These are phyloP conservation scores for Clarireedia hainanense DNA, from an alignment of 2,329 filamentous ascomycete genomes.

Conservation along the genomic window DNA sequence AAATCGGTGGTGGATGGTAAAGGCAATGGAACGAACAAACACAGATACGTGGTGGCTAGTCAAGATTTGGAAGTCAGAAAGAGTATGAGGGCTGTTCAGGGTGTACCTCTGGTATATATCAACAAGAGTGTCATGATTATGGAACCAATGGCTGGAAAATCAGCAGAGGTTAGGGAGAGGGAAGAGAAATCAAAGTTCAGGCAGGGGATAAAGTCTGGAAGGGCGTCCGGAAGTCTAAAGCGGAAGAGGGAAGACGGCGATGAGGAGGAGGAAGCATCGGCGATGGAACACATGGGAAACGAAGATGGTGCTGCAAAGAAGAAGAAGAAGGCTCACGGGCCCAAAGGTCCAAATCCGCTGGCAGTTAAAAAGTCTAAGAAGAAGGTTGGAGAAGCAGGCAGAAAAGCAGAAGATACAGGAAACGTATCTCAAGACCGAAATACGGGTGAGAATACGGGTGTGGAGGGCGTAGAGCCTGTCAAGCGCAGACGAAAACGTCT, in stretches of 20 bases:
- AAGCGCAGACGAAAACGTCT: conserved; percentile 35
- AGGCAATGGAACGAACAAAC: conserved; percentile 61
- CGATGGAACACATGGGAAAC: conserved; percentile 13
- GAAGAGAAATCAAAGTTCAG: conserved; percentile 72
- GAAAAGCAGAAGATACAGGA: conserved; percentile 17
- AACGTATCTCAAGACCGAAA: conserved; percentile 24
- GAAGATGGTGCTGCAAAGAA: conserved; percentile 31
- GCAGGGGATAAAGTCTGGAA: conserved; percentile 52
- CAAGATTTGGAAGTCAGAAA: conserved; percentile 60
- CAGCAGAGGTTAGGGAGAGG: conserved; percentile 52
- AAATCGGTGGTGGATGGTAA: conserved; percentile 73
- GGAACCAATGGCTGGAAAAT: conserved; percentile 66
- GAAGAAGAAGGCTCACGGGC: conserved; percentile 52
- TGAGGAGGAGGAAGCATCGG: conserved; percentile 22
- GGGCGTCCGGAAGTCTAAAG: conserved; percentile 32
- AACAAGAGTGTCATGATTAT: conserved; percentile 71
- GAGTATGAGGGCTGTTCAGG: conserved; percentile 57
- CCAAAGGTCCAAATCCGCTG: conserved; percentile 64
- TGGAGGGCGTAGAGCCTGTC: conserved; percentile 17
- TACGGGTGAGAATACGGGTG: conserved; percentile 5
- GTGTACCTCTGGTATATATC: conserved; percentile 72
- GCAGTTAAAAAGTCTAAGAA: conserved; percentile 64
- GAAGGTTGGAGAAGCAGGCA: conserved; percentile 18
- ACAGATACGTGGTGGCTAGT: conserved; percentile 70
- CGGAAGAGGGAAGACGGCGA: conserved; percentile 29